phyloP scores from a whole-genome alignment of 1,284 basidiomycete species.

The Melampsora americana region DNA sequence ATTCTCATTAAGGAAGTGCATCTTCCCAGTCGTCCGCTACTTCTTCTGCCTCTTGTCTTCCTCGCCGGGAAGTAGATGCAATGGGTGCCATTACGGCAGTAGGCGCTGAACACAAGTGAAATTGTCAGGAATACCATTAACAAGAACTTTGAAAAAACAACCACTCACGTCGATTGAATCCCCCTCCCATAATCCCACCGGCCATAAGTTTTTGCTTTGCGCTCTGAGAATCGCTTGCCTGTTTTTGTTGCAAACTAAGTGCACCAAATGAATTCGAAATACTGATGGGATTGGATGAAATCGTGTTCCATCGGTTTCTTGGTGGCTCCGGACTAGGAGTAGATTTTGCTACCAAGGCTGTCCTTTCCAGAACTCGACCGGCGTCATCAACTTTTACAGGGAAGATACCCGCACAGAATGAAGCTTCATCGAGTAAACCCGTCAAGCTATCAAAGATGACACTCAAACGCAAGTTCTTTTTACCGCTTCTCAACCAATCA shows the following conservation, averaged over 20 bases:
- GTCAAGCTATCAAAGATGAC: neutral
- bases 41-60: neutral
- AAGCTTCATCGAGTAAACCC: neutral
- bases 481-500: neutral
- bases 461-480: neutral
- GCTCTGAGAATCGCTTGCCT: neutral
- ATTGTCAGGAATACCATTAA: neutral
- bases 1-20: neutral
- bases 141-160: neutral
- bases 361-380: slow-evolving; percentile 9
- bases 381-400: slow-evolving; percentile 4
- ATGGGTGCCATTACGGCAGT: slow-evolving; percentile 23
- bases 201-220: neutral
- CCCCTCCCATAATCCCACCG: slow-evolving; percentile 19
- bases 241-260: neutral
- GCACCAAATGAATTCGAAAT: slow-evolving; percentile 11
- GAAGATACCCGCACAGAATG: slow-evolving; percentile 2
- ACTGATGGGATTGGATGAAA: neutral
- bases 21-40: neutral
- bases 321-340: neutral
- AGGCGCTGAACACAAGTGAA: slow-evolving; percentile 16
- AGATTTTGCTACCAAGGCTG: neutral
- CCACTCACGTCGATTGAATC: slow-evolving; percentile 35
- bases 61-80: neutral
- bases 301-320: neutral